Conservation (phyloP, 2,329 filamentous ascomycete genomes). For the Phaeomoniella chlamydospora region DNA sequence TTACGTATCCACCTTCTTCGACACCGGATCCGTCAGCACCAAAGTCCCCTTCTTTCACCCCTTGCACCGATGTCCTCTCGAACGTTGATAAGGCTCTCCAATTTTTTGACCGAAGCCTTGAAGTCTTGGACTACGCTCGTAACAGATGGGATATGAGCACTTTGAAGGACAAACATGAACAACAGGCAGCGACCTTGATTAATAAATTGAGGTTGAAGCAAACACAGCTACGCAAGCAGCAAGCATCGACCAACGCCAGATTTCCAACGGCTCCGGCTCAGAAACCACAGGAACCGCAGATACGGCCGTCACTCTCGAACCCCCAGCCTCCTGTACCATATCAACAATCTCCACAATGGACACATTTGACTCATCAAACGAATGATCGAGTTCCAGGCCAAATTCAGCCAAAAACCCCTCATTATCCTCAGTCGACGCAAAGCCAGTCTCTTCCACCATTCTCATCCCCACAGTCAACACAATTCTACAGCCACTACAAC, state of each 20-base stretch:
- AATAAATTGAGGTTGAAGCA: conserved; percentile 11
- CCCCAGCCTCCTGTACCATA: no score
- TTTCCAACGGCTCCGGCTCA: no score
- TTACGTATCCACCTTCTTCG: conserved; percentile 14
- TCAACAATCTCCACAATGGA: no score
- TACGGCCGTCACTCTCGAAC: no score
- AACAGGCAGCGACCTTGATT: conserved; percentile 14
- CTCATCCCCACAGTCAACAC: not conserved
- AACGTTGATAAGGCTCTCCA: not conserved
- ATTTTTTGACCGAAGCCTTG: not conserved
- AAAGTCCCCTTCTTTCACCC: not conserved
- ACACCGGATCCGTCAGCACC: not conserved
- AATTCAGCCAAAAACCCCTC: not conserved
- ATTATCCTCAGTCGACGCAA: not conserved
- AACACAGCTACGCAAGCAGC: conserved; percentile 5
- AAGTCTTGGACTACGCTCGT: not conserved
- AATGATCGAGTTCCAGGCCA: not conserved
- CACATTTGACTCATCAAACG: no score
- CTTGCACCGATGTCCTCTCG: not conserved
- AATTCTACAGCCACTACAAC: not conserved
- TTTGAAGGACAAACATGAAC: conserved; percentile 18
- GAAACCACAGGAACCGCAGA: no score
- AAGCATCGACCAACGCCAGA: no score
- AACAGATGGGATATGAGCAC: conserved; percentile 8
- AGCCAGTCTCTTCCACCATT: not conserved